A percentile compares a stretch with the other conserved stretches of the same genome.
phyloP scores from a whole-genome alignment of 108 stramenopile species.

The Cyclotella choctawhatcheeana region DNA sequence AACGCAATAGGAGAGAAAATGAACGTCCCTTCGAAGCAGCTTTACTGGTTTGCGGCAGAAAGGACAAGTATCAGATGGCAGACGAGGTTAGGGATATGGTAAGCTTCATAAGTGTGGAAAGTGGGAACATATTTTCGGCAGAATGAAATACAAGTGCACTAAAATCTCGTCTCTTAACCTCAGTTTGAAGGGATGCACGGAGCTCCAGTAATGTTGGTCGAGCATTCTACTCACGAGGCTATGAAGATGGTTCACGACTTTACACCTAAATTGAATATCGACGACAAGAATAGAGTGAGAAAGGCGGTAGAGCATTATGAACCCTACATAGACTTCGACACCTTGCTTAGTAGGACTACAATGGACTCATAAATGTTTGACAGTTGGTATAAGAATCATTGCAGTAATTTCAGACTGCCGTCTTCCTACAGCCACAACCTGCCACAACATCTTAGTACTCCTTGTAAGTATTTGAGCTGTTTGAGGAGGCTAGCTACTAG shows the following conservation, averaged over 20 bases:
- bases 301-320: constrained; percentile 92
- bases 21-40: constrained; percentile 78
- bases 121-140: too few species aligned
- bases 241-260: constrained; percentile 82
- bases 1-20: constrained; percentile 55
- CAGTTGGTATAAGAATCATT: too few species aligned
- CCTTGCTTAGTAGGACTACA: constrained; percentile 57
- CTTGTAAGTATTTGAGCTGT: too few species aligned
- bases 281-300: constrained; percentile 81
- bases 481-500: too few species aligned
- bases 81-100: constrained; percentile 73
- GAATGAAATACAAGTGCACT: too few species aligned
- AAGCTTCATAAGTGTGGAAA: too few species aligned
- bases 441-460: too few species aligned
- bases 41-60: constrained; percentile 81
- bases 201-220: constrained; percentile 79
- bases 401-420: too few species aligned
- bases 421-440: too few species aligned
- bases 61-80: constrained; percentile 68
- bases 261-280: constrained; percentile 91
- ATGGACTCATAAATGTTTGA: constrained; percentile 25
- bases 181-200: constrained; percentile 67
- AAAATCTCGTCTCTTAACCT: too few species aligned
- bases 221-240: constrained; percentile 69
- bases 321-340: constrained; percentile 91